phyloP scores from a whole-genome alignment of 2,329 filamentous ascomycete species.

The Coniella lustricola region DNA sequence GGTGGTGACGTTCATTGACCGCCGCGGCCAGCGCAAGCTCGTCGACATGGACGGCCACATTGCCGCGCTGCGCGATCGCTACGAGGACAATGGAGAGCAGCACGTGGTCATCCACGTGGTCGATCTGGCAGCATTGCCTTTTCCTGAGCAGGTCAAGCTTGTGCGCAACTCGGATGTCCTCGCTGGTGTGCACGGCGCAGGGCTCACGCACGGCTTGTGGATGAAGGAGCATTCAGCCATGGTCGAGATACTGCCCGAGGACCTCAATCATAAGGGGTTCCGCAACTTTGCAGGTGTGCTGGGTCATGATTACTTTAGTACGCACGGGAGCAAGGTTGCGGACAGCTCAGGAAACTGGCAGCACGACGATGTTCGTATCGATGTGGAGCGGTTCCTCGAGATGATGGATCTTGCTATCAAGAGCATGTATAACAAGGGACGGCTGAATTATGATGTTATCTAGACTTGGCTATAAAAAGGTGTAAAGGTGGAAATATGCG shows the following conservation, averaged over 20 bases:
- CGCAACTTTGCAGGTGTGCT: slow-evolving; percentile 30
- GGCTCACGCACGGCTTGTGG: slow-evolving; percentile 36
- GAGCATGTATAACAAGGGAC: slow-evolving; percentile 3
- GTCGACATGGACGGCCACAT: slow-evolving; percentile 30
- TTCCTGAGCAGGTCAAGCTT: slow-evolving; percentile 29
- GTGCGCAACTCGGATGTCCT: slow-evolving; percentile 33
- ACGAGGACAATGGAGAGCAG: not conserved
- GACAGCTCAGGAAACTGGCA: not conserved
- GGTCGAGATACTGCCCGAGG: slow-evolving; percentile 35
- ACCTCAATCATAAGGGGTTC: slow-evolving; percentile 31
- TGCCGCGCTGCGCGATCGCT: not conserved
- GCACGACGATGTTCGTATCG: slow-evolving; percentile 1
- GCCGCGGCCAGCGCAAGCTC: not conserved
- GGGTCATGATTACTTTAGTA: slow-evolving; percentile 1
- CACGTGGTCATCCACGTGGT: slow-evolving; percentile 17
- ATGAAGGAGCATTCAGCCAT: slow-evolving; percentile 27
- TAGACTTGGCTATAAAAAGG: not conserved
- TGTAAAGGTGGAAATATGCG: too few species aligned
- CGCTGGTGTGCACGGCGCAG: slow-evolving; percentile 37
- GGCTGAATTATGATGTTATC: not conserved
- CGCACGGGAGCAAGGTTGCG: not conserved
- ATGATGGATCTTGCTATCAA: slow-evolving; percentile 3
- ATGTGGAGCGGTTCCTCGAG: not conserved
- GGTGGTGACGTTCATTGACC: slow-evolving; percentile 14
- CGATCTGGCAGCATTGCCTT: slow-evolving; percentile 32